These are phyloP conservation scores for Endocarpon pusillum DNA, from an alignment of 495 filamentous ascomycete genomes.

Conservation along the genomic window DNA sequence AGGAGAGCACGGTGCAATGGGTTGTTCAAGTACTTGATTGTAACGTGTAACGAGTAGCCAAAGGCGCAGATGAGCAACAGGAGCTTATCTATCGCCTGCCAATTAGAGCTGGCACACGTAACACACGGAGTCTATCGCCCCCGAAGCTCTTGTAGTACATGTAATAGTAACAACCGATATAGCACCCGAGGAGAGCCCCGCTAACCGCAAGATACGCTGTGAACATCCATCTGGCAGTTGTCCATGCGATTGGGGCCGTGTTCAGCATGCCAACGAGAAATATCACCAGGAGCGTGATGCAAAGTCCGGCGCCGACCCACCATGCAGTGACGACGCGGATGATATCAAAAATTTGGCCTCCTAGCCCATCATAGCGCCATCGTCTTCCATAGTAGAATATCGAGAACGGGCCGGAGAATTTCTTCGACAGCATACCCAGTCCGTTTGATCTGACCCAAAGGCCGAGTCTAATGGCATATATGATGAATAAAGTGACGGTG, in stretches of 20 bases:
- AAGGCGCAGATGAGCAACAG: no score
- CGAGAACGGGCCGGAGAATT: neutral
- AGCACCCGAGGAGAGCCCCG: neutral
- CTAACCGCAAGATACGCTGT: neutral
- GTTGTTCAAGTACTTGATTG: no score
- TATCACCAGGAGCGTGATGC: neutral
- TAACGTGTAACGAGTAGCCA: no score
- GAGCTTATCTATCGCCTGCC: no score
- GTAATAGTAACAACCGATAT: neutral
- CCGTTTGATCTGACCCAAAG: neutral
- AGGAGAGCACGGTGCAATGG: no score
- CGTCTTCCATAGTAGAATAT: slow-evolving; percentile 1
- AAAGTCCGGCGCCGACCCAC: neutral
- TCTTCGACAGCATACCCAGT: neutral
- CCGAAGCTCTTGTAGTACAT: neutral
- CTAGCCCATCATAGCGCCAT: neutral
- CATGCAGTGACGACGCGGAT: neutral
- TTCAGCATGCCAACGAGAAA: neutral
- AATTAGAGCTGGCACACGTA: no score
- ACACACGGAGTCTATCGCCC: neutral
- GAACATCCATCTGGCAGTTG: neutral
- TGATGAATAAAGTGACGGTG: neutral
- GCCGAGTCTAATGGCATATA: neutral
- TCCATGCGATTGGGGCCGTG: neutral
- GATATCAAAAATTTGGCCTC: neutral